Base-by-base conservation (phyloP, 495 filamentous ascomycete species). In the Neurospora sp. region DNA sequence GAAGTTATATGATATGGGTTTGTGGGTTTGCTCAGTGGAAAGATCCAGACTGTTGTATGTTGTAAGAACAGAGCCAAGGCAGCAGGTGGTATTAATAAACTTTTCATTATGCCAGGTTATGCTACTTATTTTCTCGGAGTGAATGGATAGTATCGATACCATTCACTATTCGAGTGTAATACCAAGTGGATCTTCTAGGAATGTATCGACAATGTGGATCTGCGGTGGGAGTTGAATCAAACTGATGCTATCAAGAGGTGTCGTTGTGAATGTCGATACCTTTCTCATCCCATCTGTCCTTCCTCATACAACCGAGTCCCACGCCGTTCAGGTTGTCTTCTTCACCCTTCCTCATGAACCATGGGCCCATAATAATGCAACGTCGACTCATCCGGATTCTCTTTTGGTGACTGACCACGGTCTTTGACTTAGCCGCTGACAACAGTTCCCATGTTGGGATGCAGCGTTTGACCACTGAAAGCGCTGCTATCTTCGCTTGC, bases 401-500 rank as follows among this genome's bases (percentile, higher is more conserved):
- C 6, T 31, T 1, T 37, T 35, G 2, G 22, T 16, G 53, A 66
- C 53, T 27, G 20, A 37, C 53, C 27, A 35, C 53, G 5, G 27
- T 27, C 12, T 8, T 59, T 35, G 18, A 20, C 70, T 81, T 83
- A 91, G 12, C 88, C 88, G 74, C 88, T 90, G 16, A 92, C 86
- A 41, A 91, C 79, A 27, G 85, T 82, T 3, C 90, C 90, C 8
- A 89, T 89, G 74, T 93, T 92, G 70, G 90, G 91, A 80, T 93
- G 90, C 74, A 93, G 83, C 0, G 81, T 85, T 81, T 89, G 85
- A 20, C 89, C 84, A 71, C 82, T 84, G 40, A 92, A 88, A 70
- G 87, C 89, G 72, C 89, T 90, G 79, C 91, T 93, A 76, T 95
- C 92, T 68, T 85, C 83, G 68, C 90, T 89, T 0, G 93, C 92